Conservation (phyloP, 495 filamentous ascomycete species). For the Penicillium subrubescens region DNA sequence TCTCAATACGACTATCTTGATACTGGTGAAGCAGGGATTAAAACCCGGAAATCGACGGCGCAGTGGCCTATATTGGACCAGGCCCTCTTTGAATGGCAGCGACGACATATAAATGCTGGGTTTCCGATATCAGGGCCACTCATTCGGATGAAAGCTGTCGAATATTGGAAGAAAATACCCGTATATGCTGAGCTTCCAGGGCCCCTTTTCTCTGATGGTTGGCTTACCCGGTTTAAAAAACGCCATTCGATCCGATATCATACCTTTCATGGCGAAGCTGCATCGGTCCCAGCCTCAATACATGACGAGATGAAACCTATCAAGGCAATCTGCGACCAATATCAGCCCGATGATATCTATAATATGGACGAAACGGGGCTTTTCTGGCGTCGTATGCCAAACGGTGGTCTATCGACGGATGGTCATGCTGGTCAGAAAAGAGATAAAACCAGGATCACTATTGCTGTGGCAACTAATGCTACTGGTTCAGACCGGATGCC, state of each 20-base stretch:
- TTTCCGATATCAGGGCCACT: constrained; percentile 13
- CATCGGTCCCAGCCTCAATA: constrained; percentile 11
- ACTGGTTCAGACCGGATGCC: constrained; percentile 20
- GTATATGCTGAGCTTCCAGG: constrained; percentile 9
- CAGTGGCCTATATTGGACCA: constrained; percentile 16
- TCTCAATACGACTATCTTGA: constrained; percentile 15
- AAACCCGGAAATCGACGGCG: too few relatives aligned
- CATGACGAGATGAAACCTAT: constrained; percentile 11
- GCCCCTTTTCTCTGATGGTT: constrained; percentile 14
- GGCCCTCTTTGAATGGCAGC: constrained; percentile 10
- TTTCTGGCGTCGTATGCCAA: constrained; percentile 15
- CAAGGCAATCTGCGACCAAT: constrained; percentile 7
- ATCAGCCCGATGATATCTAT: constrained; percentile 16
- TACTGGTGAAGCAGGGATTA: too few relatives aligned
- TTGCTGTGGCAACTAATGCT: constrained; percentile 22
- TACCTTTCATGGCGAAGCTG: constrained; percentile 17
- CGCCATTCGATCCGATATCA: constrained; percentile 6
- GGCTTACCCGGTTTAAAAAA: constrained; percentile 15
- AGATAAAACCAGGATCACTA: constrained; percentile 22
- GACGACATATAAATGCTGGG: not conserved
- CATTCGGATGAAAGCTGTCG: constrained; percentile 8
- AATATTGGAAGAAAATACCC: constrained; percentile 14
- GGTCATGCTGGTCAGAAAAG: constrained; percentile 2
- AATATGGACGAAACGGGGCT: not conserved
- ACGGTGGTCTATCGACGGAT: constrained; percentile 12